phyloP scores from a whole-genome alignment of 2,329 filamentous ascomycete species.

The Dactylellina drechsleri region DNA sequence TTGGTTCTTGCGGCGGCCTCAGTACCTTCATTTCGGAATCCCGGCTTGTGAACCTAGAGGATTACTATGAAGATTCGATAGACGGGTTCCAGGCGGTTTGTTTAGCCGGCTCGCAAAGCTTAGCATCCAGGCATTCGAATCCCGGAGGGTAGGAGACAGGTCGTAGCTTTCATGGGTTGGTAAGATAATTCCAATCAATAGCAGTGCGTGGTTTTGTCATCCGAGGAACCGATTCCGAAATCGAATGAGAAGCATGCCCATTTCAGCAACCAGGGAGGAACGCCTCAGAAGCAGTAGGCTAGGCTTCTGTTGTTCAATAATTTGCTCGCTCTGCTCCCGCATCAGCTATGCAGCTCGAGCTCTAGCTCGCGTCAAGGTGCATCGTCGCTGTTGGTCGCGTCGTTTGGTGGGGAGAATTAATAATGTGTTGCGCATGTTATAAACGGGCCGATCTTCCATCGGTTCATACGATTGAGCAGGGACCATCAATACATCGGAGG shows the following conservation, averaged over 20 bases:
- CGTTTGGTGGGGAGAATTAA: too few species aligned
- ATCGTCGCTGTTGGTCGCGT: neutral
- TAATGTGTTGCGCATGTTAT: conserved; percentile 47
- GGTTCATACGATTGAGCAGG: conserved; percentile 5
- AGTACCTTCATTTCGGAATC: conserved; percentile 49
- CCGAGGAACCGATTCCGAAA: conserved; percentile 17
- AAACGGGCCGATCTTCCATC: conserved; percentile 49
- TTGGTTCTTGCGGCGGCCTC: conserved; percentile 9
- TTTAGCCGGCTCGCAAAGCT: conserved; percentile 51
- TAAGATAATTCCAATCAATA: conserved; percentile 41
- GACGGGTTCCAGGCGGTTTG: neutral
- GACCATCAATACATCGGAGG: conserved; percentile 27
- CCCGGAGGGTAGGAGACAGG: conserved; percentile 29
- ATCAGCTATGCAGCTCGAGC: too few species aligned
- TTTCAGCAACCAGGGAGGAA: neutral
- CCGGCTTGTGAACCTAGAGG: conserved; percentile 35
- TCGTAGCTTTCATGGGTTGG: conserved; percentile 20
- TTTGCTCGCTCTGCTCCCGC: too few species aligned
- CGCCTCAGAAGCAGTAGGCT: neutral
- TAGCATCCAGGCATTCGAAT: conserved; percentile 37
- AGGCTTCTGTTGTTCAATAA: neutral
- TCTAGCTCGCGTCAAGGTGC: too few species aligned
- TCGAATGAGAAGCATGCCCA: neutral
- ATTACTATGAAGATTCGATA: conserved; percentile 4
- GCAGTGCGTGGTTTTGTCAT: conserved; percentile 52